These are phyloP conservation scores for Begonia peltatifolia DNA, from an alignment of 306 rosid species.

Conservation along the genomic window DNA sequence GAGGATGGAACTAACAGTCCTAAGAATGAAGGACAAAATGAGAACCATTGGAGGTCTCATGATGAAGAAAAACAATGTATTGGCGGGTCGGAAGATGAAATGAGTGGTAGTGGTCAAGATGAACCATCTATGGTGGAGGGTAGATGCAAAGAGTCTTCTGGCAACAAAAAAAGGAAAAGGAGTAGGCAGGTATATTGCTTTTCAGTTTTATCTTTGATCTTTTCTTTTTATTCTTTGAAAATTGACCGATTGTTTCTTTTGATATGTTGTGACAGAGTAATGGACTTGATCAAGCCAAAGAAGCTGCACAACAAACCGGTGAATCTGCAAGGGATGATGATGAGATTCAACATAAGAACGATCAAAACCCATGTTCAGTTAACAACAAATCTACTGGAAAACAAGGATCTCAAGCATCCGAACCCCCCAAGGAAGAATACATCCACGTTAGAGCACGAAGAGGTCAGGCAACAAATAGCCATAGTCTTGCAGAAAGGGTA, in stretches of 20 bases:
- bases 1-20: slow-evolving; percentile 33
- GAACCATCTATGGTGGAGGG: slow-evolving; percentile 50
- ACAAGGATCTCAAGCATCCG: slow-evolving; percentile 67
- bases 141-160: slow-evolving; percentile 36
- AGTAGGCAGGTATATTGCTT: slow-evolving; percentile 37
- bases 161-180: slow-evolving; percentile 77
- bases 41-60: slow-evolving; percentile 32
- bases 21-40: slow-evolving; percentile 35
- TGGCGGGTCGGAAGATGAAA: slow-evolving; percentile 45
- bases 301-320: slow-evolving; percentile 25
- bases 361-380: slow-evolving; percentile 33
- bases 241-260: background rate
- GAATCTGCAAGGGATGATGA: slow-evolving; percentile 39
- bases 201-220: background rate
- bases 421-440: slow-evolving; percentile 72
- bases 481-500: slow-evolving; percentile 98
- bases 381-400: slow-evolving; percentile 39
- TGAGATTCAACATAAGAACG: slow-evolving; percentile 41
- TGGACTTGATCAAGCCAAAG: slow-evolving; percentile 37
- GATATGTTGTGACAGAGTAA: slow-evolving; percentile 27
- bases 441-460: slow-evolving; percentile 91
- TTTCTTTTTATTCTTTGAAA: background rate
- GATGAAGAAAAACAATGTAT: slow-evolving; percentile 45
- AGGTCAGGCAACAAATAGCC: slow-evolving; percentile 99
- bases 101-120: slow-evolving; percentile 30